Evolutionary conservation across 2,329 filamentous ascomycete species (phyloP), one percentile per base, ranked within the genome.

Genomic region (Trichoderma sp.): DNA sequence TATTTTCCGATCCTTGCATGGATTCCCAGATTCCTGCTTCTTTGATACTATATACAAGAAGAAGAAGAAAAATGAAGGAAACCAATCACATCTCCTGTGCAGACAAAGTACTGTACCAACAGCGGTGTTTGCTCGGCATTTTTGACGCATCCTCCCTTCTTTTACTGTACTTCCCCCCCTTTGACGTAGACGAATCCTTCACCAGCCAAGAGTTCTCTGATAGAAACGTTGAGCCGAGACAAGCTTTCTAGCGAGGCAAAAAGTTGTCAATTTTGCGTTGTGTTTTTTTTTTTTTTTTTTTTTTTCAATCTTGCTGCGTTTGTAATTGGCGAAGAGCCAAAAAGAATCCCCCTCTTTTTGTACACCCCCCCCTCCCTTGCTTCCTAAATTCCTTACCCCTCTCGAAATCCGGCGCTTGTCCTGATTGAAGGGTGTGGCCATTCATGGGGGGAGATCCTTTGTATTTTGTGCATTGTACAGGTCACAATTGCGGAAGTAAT

Each of bases 351-450:
- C 27, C 22, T 45, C n/a, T n/a, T 45, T 45, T 19, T 19, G 39
- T n/a, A 19, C 19, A 45, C 39, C 50, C 15, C 15, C 19, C 42
- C 59, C 42, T 15, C 29, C 17, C n/a, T n/a, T 19, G 9, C 10
- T 32, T 10, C 5, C 17, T 17, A 39, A 39, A 4, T 5, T 17
- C 37, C 37, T 17, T 3, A 5, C 37, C 54, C 17, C 19, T 4
- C 22, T 22, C 32, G 10, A n/a, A 61, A 35, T 37, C 42, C 60
- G 45, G 32, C 60, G 60, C 60, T 64, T 64, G 34, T 53, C 60
- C 60, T 15, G n/a, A 37, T 53, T 35, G 15, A 25, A 45, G 42
- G 42, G 37, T 25, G 22, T 45, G n/a, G 9, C n/a, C 12, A 42
- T 54, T 15, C 27, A 25, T 27, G 29, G 37, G 22, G 25, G 10